phyloP scores from a whole-genome alignment of 441 rosid species.

The Euphorbia neoarborescens region DNA sequence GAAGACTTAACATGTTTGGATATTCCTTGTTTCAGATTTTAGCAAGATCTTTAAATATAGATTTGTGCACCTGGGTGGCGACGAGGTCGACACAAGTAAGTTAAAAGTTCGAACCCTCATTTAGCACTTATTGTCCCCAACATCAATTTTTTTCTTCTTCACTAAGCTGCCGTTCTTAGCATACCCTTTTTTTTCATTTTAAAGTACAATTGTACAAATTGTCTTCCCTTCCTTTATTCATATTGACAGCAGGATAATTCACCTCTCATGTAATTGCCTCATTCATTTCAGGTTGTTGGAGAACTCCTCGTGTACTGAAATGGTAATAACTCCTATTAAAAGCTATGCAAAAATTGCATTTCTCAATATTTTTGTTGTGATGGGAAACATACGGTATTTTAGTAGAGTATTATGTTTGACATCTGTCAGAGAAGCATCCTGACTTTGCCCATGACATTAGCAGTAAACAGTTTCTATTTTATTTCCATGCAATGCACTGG shows the following conservation, averaged over 20 bases:
- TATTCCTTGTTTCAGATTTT: conserved; percentile 41
- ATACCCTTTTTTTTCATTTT: not conserved
- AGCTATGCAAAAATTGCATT: conserved; percentile 1
- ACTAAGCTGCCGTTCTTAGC: not conserved
- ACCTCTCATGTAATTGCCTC: conserved; percentile 11
- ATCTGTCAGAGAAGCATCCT: not conserved
- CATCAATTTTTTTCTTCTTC: not conserved
- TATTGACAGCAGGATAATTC: conserved; percentile 10
- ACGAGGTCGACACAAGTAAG: conserved; percentile 66
- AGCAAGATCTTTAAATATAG: conserved; percentile 68
- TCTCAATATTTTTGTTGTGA: not conserved
- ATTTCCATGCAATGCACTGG: not conserved
- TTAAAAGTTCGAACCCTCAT: conserved; percentile 3
- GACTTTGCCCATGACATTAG: not conserved
- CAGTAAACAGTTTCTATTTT: too few species aligned
- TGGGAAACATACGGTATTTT: too few species aligned
- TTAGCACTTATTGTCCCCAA: not conserved
- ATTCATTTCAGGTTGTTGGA: conserved; percentile 61
- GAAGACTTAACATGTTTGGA: conserved; percentile 9
- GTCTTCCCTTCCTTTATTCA: not conserved
- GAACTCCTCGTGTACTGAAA: conserved; percentile 38
- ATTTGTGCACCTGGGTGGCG: conserved; percentile 73
- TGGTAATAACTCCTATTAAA: conserved; percentile 36
- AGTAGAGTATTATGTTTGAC: not conserved
- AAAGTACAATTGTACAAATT: not conserved